A percentile compares a stretch with the other conserved stretches of the same genome.
Evolutionary conservation across 345 rosid genomes (phyloP).

Genomic region (Garcia nutans): DNA sequence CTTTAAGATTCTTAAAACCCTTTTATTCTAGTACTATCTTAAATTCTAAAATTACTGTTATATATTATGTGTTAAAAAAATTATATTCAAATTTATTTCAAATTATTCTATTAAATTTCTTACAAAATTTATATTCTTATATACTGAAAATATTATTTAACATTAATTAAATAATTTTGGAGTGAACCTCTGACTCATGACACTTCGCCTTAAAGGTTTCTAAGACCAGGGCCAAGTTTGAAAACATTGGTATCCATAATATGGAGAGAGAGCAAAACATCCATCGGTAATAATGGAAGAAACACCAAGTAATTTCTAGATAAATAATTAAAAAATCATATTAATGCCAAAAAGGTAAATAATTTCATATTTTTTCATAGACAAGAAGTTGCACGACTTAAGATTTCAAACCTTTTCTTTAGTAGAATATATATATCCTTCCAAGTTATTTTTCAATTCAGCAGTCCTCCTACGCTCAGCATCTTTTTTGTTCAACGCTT

Average conservation of each 20-base stretch:
- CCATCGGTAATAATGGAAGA: not conserved
- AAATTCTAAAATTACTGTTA: too few relatives aligned
- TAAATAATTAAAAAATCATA: not conserved
- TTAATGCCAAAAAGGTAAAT: not conserved
- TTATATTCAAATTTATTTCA: too few relatives aligned
- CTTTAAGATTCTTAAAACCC: too few relatives aligned
- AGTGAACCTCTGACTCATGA: too few relatives aligned
- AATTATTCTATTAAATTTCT: too few relatives aligned
- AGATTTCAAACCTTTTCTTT: slow-evolving; percentile 73
- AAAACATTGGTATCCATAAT: not conserved
- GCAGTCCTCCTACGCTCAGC: slow-evolving; percentile 90
- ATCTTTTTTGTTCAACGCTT: slow-evolving; percentile 80
- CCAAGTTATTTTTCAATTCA: slow-evolving; percentile 88
- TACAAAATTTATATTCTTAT: too few relatives aligned
- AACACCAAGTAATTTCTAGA: not conserved
- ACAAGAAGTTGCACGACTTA: not conserved
- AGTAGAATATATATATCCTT: slow-evolving; percentile 87
- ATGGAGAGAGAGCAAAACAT: not conserved
- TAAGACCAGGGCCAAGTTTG: too few relatives aligned
- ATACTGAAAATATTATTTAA: too few relatives aligned
- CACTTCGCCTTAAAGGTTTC: too few relatives aligned
- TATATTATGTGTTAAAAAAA: too few relatives aligned
- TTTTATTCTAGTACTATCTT: too few relatives aligned
- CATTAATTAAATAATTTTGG: too few relatives aligned
- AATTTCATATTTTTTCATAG: not conserved